Percentiles rank a stretch among this genome's conserved stretches.
These are phyloP conservation scores for Ophioceras dolichostomum DNA, from an alignment of 2,329 filamentous ascomycete species.

Conservation along the genomic window DNA sequence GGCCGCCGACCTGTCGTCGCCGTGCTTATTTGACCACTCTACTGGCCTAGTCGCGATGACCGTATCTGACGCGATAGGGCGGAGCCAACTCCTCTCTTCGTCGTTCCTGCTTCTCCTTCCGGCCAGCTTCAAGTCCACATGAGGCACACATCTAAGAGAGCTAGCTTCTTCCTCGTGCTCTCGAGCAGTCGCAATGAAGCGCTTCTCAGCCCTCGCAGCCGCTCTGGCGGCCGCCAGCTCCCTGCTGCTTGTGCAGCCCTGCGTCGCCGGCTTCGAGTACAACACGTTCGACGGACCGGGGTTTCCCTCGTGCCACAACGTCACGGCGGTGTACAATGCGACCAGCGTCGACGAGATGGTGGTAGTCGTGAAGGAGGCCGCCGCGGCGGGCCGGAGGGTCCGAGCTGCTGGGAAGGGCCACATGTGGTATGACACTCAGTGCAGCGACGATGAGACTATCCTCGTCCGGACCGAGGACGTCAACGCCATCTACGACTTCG, in stretches of 20 bases:
- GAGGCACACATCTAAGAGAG: no score
- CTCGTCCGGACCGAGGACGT: constrained; percentile 39
- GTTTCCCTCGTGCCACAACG: constrained; percentile 32
- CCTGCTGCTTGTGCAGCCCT: no score
- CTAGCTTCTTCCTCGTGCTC: background rate
- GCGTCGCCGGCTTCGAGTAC: constrained; percentile 16
- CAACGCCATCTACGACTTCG: constrained; percentile 47
- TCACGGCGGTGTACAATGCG: constrained; percentile 29
- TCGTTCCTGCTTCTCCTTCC: background rate
- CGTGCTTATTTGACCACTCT: no score
- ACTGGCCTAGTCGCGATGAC: no score
- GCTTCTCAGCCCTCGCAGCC: background rate
- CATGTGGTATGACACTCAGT: constrained; percentile 43
- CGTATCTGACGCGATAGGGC: no score
- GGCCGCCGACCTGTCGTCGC: no score
- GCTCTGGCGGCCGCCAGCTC: background rate
- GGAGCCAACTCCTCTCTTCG: background rate
- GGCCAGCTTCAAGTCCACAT: background rate
- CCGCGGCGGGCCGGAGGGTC: constrained; percentile 24
- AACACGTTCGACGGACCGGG: constrained; percentile 38
- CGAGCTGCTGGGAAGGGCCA: constrained; percentile 36
- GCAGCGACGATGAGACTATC: constrained; percentile 33
- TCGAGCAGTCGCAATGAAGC: background rate
- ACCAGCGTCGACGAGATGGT: constrained; percentile 28
- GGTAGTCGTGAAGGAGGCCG: constrained; percentile 25